Evolutionary conservation across 2,329 filamentous ascomycete genomes (phyloP), one percentile per base, ranked within the genome.

Genomic region (Fusarium xyrophilum): DNA sequence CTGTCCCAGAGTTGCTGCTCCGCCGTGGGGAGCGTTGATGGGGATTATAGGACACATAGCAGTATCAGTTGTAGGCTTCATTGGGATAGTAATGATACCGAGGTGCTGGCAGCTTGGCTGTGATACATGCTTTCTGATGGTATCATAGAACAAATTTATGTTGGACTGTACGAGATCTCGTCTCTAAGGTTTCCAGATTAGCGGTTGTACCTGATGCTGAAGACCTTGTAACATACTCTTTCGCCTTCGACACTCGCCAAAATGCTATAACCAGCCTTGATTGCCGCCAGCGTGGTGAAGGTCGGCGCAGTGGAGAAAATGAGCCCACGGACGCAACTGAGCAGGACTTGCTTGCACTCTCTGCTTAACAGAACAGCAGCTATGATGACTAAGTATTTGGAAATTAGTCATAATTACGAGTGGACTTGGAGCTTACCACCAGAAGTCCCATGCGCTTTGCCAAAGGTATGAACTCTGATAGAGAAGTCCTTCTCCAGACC

Each of bases 371-470:
- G 10, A n/a, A 51, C 27, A 56, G 40, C 54, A 8, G 54, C 43
- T 51, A 19, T 15, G 5, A n/a, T n/a, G n/a, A n/a, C n/a, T n/a
- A n/a, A n/a, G n/a, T n/a, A n/a, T n/a, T n/a, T n/a, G n/a, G n/a
- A n/a, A n/a, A n/a, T n/a, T n/a, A n/a, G n/a, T n/a, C n/a, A n/a
- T n/a, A n/a, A n/a, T n/a, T n/a, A n/a, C n/a, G n/a, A n/a, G n/a
- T n/a, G n/a, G n/a, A n/a, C 10, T 36, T 11, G 10, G 6, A 39
- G 8, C 43, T 50, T 27, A 51, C 54, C 44, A 3, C 54, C 54
- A 27, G 54, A 51, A 21, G 44, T 28, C 5, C 54, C 54, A 33
- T 56, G 54, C n/a, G 54, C 54, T 51, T 56, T 56, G 3, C 54
- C 54, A 51, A 56, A 56, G 6, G 54, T 56, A 17, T 56, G 54